Evolutionary conservation across 106 monocot species (phyloP).

Genomic region (Triglochin maritima): DNA sequence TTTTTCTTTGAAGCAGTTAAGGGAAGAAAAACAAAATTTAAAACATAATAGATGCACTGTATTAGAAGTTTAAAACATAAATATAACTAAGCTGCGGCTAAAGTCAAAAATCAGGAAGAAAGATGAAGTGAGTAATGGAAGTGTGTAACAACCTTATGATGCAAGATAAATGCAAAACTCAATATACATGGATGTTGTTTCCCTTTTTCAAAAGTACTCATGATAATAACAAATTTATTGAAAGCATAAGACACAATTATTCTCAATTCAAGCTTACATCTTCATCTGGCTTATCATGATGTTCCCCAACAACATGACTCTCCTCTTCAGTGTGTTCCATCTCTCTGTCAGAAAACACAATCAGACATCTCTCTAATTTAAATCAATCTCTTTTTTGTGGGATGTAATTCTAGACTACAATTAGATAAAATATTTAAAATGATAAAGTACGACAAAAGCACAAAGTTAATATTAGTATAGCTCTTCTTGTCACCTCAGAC

Average conservation of each 20-base stretch:
- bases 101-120: not conserved
- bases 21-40: not conserved
- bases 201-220: not conserved
- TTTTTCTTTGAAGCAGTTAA: not conserved
- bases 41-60: not conserved
- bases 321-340: constrained; percentile 18
- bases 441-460: too few relatives aligned
- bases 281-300: constrained; percentile 13
- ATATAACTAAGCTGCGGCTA: not conserved
- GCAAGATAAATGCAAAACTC: not conserved
- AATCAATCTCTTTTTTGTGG: too few relatives aligned
- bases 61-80: not conserved
- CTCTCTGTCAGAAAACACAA: not conserved
- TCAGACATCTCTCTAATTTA: too few relatives aligned
- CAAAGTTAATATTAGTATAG: too few relatives aligned
- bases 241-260: not conserved
- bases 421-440: too few relatives aligned
- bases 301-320: constrained; percentile 4
- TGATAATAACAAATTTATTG: not conserved
- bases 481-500: too few relatives aligned
- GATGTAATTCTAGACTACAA: too few relatives aligned
- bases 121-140: not conserved
- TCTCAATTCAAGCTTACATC: constrained; percentile 5
- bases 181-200: not conserved
- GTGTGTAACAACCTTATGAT: not conserved